Evolutionary conservation across 2,329 filamentous ascomycete species (phyloP).

Genomic region (Colletotrichum sp.): DNA sequence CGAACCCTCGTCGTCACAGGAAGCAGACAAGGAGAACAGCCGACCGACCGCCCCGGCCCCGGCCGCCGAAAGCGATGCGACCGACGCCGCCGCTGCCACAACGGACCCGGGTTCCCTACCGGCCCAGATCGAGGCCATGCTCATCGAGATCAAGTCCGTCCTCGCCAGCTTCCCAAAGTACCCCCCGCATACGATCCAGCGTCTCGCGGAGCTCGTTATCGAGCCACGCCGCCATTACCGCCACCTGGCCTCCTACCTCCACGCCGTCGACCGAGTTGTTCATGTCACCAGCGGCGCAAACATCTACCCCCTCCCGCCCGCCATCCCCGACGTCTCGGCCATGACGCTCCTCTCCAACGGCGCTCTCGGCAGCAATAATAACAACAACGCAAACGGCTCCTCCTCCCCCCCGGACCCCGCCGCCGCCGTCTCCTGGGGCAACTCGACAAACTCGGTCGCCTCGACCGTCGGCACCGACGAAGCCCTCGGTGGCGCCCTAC

Average conservation of each 20-base stretch:
- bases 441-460: slow-evolving; percentile 44
- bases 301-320: slow-evolving; percentile 81
- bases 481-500: slow-evolving; percentile 83
- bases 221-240: slow-evolving; percentile 80
- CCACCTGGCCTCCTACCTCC: slow-evolving; percentile 82
- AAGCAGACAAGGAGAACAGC: slow-evolving; percentile 73
- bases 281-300: slow-evolving; percentile 85
- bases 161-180: slow-evolving; percentile 73
- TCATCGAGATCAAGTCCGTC: slow-evolving; percentile 64
- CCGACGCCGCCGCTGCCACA: slow-evolving; percentile 40
- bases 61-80: slow-evolving; percentile 30
- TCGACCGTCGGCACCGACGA: slow-evolving; percentile 79
- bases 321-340: slow-evolving; percentile 62
- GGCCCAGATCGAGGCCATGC: slow-evolving; percentile 65
- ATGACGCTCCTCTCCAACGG: slow-evolving; percentile 66
- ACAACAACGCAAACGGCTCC: not conserved
- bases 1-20: slow-evolving; percentile 51
- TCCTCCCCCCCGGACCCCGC: slow-evolving; percentile 32
- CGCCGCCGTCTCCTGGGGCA: slow-evolving; percentile 50
- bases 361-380: slow-evolving; percentile 41
- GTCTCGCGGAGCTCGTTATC: slow-evolving; percentile 85
- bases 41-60: slow-evolving; percentile 39
- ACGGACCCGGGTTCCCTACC: slow-evolving; percentile 60
- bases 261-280: slow-evolving; percentile 88
- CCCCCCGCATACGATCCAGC: slow-evolving; percentile 92